A percentile compares a stretch with the other conserved stretches of the same genome.
Evolutionary conservation across 2,329 filamentous ascomycete genomes (phyloP).

Genomic region (Ophiostoma australiae): DNA sequence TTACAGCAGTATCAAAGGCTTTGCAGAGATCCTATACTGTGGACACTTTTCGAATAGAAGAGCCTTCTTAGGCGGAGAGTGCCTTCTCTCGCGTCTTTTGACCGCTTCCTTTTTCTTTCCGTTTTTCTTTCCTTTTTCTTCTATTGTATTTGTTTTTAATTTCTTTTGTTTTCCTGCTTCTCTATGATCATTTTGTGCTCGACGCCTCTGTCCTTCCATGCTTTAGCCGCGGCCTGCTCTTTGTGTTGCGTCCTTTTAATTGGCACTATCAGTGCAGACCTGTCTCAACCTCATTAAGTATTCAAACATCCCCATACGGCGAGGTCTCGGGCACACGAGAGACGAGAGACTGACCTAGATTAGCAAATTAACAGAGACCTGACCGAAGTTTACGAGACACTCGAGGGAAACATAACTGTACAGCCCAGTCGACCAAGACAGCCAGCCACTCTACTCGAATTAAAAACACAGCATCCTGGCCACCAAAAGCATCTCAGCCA

Average conservation of each 20-base stretch:
- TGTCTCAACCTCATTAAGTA: background rate
- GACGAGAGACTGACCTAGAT: background rate
- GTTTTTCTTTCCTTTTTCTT: background rate
- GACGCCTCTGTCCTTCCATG: too few species aligned
- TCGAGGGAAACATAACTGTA: background rate
- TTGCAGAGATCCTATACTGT: background rate
- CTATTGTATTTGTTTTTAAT: background rate
- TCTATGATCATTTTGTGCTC: background rate
- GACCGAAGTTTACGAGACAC: background rate
- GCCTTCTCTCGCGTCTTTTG: background rate
- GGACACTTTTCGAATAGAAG: background rate
- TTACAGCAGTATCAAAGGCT: background rate
- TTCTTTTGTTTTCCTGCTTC: background rate
- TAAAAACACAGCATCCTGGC: background rate
- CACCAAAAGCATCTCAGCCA: background rate
- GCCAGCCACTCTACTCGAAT: background rate
- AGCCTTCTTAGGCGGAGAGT: background rate
- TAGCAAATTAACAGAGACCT: background rate
- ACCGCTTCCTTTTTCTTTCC: background rate
- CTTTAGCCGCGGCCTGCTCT: background rate
- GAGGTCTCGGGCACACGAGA: background rate
- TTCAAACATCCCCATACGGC: slow-evolving; percentile 1
- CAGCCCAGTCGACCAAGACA: slow-evolving; percentile 6
- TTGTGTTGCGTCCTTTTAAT: slow-evolving; percentile 7
- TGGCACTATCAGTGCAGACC: background rate